These are phyloP conservation scores for Sporothrix luriei DNA, from an alignment of 2,329 filamentous ascomycete genomes.

Conservation along the genomic window DNA sequence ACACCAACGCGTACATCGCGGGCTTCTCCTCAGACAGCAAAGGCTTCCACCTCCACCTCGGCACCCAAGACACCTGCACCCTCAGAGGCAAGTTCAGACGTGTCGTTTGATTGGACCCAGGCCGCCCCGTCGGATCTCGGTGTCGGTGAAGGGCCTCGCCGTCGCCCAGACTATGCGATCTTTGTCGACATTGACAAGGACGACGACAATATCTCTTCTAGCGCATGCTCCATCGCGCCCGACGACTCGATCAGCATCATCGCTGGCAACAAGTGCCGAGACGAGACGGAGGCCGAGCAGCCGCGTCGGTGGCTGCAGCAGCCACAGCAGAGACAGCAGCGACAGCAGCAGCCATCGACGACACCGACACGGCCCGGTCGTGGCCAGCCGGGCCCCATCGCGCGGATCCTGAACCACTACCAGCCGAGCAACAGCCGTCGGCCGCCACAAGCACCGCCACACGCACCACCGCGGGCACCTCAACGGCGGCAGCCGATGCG, in stretches of 20 bases:
- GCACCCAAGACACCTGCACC: background rate
- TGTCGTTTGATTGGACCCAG: background rate
- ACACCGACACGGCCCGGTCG: background rate
- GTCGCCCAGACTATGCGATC: background rate
- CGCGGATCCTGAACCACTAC: constrained; percentile 28
- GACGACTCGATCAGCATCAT: constrained; percentile 35
- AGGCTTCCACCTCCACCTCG: no score
- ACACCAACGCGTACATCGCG: no score
- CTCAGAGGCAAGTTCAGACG: no score
- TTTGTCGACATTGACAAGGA: background rate
- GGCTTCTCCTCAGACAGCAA: no score
- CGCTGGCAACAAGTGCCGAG: background rate
- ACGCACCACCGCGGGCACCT: background rate
- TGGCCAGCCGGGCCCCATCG: background rate
- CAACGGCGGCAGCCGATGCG: background rate
- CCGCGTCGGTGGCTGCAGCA: background rate
- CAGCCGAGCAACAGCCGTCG: constrained; percentile 22
- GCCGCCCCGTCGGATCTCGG: background rate
- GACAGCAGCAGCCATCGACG: background rate
- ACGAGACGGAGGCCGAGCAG: background rate
- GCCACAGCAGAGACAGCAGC: constrained; percentile 6
- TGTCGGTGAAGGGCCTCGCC: background rate
- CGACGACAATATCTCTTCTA: background rate
- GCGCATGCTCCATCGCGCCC: constrained; percentile 29
- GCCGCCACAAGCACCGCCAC: constrained; percentile 8